Evolutionary conservation across 805 yeast genomes (phyloP).

Genomic region (Metschnikowia continentalis): DNA sequence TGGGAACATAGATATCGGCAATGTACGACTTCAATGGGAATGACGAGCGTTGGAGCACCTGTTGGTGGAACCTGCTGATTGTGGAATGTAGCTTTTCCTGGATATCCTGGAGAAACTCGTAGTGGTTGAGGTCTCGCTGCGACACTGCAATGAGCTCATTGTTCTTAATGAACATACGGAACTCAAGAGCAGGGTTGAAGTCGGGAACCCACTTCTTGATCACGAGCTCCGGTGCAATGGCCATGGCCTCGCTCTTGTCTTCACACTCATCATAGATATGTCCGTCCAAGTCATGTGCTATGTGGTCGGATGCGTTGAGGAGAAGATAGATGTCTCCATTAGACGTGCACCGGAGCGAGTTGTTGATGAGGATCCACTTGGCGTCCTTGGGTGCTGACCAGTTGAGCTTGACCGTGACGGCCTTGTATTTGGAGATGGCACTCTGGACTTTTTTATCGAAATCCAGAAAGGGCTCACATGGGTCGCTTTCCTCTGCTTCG

Average conservation of each 20-base stretch:
- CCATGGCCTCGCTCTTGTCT: slow-evolving; percentile 18
- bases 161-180: slow-evolving; percentile 75
- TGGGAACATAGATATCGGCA: slow-evolving; percentile 79
- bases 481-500: slow-evolving; percentile 24
- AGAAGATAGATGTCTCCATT: slow-evolving; percentile 76
- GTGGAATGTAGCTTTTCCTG: slow-evolving; percentile 43
- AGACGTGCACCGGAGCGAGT: slow-evolving; percentile 65
- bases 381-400: slow-evolving; percentile 98
- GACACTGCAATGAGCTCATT: slow-evolving; percentile 64
- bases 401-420: slow-evolving; percentile 83
- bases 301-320: slow-evolving; percentile 82
- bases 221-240: slow-evolving; percentile 56
- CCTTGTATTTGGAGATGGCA: slow-evolving; percentile 48
- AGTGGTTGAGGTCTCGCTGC: slow-evolving; percentile 84
- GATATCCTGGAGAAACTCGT: slow-evolving; percentile 59
- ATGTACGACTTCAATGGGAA: slow-evolving; percentile 43
- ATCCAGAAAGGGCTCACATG: slow-evolving; percentile 42
- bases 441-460: slow-evolving; percentile 52
- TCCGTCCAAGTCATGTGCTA: slow-evolving; percentile 71
- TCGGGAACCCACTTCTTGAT: slow-evolving; percentile 72
- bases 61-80: slow-evolving; percentile 54
- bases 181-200: slow-evolving; percentile 87
- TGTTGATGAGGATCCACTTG: slow-evolving; percentile 81
- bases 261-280: slow-evolving; percentile 57
- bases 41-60: slow-evolving; percentile 27